phyloP scores from a whole-genome alignment of 176 grass and related monocot species.

The Aegilops tauschii region DNA sequence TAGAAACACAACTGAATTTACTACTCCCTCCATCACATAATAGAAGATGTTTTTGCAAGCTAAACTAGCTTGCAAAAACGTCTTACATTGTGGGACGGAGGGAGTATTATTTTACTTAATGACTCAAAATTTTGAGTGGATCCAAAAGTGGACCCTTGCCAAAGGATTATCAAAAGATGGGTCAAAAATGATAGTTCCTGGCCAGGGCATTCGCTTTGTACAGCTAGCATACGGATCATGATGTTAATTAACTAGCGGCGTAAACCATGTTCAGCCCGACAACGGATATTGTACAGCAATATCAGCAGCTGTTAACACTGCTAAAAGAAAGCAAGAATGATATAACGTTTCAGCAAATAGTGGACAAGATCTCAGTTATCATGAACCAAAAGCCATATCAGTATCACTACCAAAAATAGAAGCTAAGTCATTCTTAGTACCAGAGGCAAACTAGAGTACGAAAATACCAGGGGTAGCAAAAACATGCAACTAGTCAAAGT shows the following conservation, averaged over 20 bases:
- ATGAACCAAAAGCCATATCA: neutral
- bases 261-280: neutral
- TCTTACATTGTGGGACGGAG: too few relatives aligned
- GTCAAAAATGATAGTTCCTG: neutral
- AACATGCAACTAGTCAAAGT: constrained; percentile 7
- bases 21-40: too few relatives aligned
- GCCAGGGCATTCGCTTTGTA: neutral
- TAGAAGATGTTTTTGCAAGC: too few relatives aligned
- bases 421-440: neutral
- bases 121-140: neutral
- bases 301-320: neutral
- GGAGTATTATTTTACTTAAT: neutral
- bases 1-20: neutral
- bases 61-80: too few relatives aligned
- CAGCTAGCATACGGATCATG: neutral
- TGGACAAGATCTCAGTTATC: neutral
- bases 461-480: neutral
- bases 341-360: neutral
- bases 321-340: neutral
- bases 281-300: neutral
- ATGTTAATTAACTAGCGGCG: neutral
- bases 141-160: neutral
- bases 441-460: neutral
- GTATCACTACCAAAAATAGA: neutral
- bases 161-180: neutral